A percentile compares a stretch with the other conserved stretches of the same genome.
Evolutionary conservation across 2,329 filamentous ascomycete genomes (phyloP).

Genomic region (Fusarium illudens): DNA sequence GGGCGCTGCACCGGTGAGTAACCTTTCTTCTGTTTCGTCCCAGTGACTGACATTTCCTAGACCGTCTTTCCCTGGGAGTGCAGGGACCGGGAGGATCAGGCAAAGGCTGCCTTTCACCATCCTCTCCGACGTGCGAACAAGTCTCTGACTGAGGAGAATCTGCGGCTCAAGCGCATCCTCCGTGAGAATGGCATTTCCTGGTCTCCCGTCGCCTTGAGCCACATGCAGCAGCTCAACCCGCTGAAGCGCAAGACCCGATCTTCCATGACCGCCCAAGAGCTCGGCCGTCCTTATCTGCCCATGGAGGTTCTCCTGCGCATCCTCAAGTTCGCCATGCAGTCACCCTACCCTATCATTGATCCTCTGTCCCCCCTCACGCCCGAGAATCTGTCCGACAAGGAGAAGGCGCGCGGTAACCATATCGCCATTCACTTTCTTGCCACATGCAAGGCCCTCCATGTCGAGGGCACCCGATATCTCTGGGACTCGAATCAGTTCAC

Average conservation of each 20-base stretch:
- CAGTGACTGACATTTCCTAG: conserved; percentile 33
- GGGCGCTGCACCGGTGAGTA: conserved; percentile 33
- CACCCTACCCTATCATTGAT: conserved; percentile 60
- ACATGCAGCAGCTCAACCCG: conserved; percentile 45
- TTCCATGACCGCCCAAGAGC: conserved; percentile 42
- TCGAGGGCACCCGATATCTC: conserved; percentile 59
- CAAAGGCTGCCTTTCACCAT: conserved; percentile 57
- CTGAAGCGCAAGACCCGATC: conserved; percentile 47
- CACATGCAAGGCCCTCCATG: conserved; percentile 59
- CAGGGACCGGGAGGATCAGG: conserved; percentile 61
- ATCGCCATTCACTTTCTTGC: conserved; percentile 63
- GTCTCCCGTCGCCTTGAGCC: conserved; percentile 51
- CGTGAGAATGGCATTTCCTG: conserved; percentile 62
- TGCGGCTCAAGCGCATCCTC: conserved; percentile 59
- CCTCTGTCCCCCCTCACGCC: conserved; percentile 57
- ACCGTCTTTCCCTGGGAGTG: conserved; percentile 57
- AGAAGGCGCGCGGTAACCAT: conserved; percentile 56
- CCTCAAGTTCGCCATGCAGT: conserved; percentile 60
- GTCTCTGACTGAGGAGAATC: conserved; percentile 58
- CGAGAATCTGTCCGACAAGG: conserved; percentile 55
- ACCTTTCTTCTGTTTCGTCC: neutral
- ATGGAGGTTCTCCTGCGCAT: conserved; percentile 63
- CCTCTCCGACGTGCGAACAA: conserved; percentile 59
- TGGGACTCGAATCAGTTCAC: conserved; percentile 63
- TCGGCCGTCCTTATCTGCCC: conserved; percentile 55